A percentile compares a stretch with the other conserved stretches of the same genome.
Evolutionary conservation across 805 yeast species (phyloP).

Genomic region (Wickerhamomyces xylosicus): DNA sequence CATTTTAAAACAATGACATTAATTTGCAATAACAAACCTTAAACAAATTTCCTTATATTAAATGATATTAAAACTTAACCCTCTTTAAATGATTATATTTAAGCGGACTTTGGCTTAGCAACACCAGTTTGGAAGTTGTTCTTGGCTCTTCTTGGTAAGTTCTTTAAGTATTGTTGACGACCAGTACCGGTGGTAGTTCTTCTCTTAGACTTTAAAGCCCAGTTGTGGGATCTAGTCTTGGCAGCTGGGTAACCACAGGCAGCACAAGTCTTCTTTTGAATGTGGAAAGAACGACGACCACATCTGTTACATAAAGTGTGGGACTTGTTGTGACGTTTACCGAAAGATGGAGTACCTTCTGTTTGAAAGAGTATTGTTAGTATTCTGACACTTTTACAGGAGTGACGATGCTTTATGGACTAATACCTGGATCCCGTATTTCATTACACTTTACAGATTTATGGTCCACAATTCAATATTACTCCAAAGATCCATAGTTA

Average conservation of each 20-base stretch:
- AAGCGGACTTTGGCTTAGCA: slow-evolving; percentile 54
- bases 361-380: slow-evolving; percentile 23
- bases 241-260: slow-evolving; percentile 99
- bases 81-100: slow-evolving; percentile 2
- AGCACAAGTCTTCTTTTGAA: slow-evolving; percentile 98
- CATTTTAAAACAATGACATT: background rate
- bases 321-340: slow-evolving; percentile 99
- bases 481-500: no score
- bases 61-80: background rate
- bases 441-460: no score
- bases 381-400: slow-evolving; percentile 10
- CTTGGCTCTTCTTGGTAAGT: slow-evolving; percentile 96
- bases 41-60: background rate
- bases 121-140: slow-evolving; percentile 91
- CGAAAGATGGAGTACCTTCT: slow-evolving; percentile 99
- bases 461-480: no score
- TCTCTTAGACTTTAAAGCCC: slow-evolving; percentile 99
- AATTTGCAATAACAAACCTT: background rate
- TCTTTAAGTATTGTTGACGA: slow-evolving; percentile 97
- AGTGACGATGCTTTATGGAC: no score
- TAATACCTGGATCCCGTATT: no score
- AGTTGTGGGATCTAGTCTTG: slow-evolving; percentile 96
- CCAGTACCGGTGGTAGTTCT: slow-evolving; percentile 99
- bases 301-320: slow-evolving; percentile 99
- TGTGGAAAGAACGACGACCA: slow-evolving; percentile 98